Conservation (phyloP, 139 green algal species). For the Chlamydomonas incerta region DNA sequence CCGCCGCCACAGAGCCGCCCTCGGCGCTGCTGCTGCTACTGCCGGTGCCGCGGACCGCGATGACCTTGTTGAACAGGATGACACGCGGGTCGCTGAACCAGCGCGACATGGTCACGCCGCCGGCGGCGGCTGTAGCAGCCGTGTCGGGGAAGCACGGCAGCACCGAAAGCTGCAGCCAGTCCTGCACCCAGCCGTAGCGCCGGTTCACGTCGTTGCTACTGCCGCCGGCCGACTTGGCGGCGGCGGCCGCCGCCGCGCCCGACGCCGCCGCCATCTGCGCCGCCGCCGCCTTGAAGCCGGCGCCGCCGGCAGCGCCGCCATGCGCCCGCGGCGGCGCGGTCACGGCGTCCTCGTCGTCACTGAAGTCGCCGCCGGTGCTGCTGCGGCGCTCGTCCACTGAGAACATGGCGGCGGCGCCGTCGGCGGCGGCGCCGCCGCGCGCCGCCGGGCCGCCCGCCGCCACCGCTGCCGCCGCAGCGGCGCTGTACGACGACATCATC, state of each 20-base stretch:
- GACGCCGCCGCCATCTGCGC: background rate
- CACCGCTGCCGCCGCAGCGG: background rate
- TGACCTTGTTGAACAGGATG: conserved; percentile 38
- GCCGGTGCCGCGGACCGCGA: no score
- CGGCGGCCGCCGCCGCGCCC: background rate
- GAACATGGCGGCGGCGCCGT: background rate
- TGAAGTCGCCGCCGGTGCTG: background rate
- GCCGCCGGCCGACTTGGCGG: background rate
- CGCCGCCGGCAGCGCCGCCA: background rate
- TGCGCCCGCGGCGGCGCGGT: background rate
- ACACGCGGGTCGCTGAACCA: conserved; percentile 38
- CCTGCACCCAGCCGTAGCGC: conserved; percentile 37
- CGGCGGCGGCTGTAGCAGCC: background rate
- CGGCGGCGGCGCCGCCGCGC: background rate
- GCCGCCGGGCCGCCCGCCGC: no score
- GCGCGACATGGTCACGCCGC: conserved; percentile 5
- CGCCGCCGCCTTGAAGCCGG: background rate
- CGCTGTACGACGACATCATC: background rate
- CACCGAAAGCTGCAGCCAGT: conserved; percentile 40
- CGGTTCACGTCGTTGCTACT: background rate
- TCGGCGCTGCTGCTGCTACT: no score
- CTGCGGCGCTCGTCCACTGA: background rate
- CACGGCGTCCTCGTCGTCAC: background rate
- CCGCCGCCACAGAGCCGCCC: background rate
- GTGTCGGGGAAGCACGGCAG: conserved; percentile 41